Conservation (phyloP, 768 basidiomycete genomes). For the Infundibulicybe gibba region DNA sequence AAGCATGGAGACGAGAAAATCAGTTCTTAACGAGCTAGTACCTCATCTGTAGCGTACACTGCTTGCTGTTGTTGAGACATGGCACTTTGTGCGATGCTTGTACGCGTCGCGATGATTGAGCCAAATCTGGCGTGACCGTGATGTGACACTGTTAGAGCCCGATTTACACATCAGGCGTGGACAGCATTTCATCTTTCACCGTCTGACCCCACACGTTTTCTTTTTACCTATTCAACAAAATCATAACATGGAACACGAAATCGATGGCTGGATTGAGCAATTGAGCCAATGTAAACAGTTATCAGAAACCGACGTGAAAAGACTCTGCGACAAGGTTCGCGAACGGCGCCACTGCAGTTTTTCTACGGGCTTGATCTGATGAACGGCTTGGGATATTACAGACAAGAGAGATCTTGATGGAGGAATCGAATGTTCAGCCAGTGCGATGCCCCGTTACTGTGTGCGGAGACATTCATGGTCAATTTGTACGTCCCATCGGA, state of each 20-base stretch:
- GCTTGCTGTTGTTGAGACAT: slow-evolving; percentile 54
- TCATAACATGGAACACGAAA: slow-evolving; percentile 61
- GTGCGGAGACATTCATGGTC: slow-evolving; percentile 99
- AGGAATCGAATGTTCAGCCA: slow-evolving; percentile 98
- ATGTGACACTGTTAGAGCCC: slow-evolving; percentile 22
- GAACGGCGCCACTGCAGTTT: slow-evolving; percentile 6
- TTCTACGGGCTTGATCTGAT: slow-evolving; percentile 12
- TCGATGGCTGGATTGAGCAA: slow-evolving; percentile 96
- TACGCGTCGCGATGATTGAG: slow-evolving; percentile 30
- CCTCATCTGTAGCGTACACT: slow-evolving; percentile 86
- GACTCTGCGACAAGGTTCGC: slow-evolving; percentile 94
- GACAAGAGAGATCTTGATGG: slow-evolving; percentile 98
- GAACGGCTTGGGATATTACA: slow-evolving; percentile 27
- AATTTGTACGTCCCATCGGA: slow-evolving; percentile 78
- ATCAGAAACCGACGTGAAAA: slow-evolving; percentile 92
- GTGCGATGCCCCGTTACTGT: slow-evolving; percentile 99
- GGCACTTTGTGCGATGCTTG: slow-evolving; percentile 10
- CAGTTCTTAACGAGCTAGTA: slow-evolving; percentile 18
- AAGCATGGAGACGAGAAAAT: slow-evolving; percentile 9
- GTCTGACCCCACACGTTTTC: slow-evolving; percentile 23
- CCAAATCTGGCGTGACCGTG: slow-evolving; percentile 22
- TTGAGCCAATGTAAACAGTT: slow-evolving; percentile 97
- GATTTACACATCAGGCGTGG: slow-evolving; percentile 18
- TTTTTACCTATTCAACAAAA: slow-evolving; percentile 22
- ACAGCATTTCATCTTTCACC: slow-evolving; percentile 31